Base-by-base conservation (phyloP, 805 yeast species). In the Starmerella asiatica region DNA sequence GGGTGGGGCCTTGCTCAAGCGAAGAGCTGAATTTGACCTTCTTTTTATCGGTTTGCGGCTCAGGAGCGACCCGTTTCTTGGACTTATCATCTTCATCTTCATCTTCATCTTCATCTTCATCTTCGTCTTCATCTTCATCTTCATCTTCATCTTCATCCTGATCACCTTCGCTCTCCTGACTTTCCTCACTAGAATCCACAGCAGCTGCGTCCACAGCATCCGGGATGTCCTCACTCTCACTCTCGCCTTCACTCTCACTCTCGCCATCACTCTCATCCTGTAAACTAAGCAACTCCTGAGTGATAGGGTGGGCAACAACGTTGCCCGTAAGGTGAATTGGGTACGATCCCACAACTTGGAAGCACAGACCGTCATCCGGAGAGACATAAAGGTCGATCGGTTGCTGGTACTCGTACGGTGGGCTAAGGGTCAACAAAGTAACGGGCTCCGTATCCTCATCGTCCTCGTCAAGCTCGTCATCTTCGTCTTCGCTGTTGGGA, bases 281-380 rank as follows among this genome's bases (percentile, higher is more conserved):
- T 29, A 63, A 65, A 37, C 67, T 75, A 37, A 69, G 71, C 46
- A 59, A 62, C 43, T 68, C 73, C 39, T 73, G 79, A 56, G 86
- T 94, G 56, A 76, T 83, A 61, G 97, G 96, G 64, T 86, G 95
- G 63, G 82, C 93, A 57, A 91, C 79, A 65, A 79, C 85, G 77
- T 91, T 88, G 69, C 99, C 99, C 52, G 82, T 70, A 54, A 91
- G 68, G 62, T 88, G 93, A 50, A 91, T 70, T 50, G 93, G 80
- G 69, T 85, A 88, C 21, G 96, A 84, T 58, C 98, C 98, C 46
- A 94, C 80, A 42, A 82, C 96, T 57, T 84, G 93, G 57, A 91
- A 91, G 68, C 70, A 76, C 46, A 91, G 84, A 58, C 86, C 94
- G 67, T 91, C 98, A 56, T 77, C 88, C 56, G 97, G 94, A 40